These are phyloP conservation scores for Neurospora sp. DNA, from an alignment of 495 filamentous ascomycete species.

Conservation along the genomic window DNA sequence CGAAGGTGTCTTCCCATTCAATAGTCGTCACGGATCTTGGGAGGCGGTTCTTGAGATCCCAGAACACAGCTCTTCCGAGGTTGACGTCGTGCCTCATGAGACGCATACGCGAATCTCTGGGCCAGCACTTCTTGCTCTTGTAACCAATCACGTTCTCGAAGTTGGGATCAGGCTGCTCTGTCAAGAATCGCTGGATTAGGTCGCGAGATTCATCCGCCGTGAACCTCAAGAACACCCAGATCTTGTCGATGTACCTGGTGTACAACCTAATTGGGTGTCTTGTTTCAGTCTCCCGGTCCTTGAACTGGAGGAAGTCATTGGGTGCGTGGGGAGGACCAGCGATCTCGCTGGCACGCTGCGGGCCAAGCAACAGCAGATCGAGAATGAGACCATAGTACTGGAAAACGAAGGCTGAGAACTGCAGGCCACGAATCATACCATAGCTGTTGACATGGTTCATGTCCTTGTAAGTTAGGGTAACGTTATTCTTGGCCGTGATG, in stretches of 20 bases:
- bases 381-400: constrained; percentile 97
- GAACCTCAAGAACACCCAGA: constrained; percentile 97
- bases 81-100: constrained; percentile 99
- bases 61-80: constrained; percentile 94
- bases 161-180: constrained; percentile 96
- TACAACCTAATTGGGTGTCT: constrained; percentile 94
- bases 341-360: constrained; percentile 93
- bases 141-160: constrained; percentile 99
- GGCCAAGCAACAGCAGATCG: constrained; percentile 82
- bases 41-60: constrained; percentile 96
- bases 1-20: constrained; percentile 98
- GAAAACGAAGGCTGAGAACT: constrained; percentile 98
- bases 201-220: constrained; percentile 88
- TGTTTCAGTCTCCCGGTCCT: constrained; percentile 80
- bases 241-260: constrained; percentile 94
- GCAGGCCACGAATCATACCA: constrained; percentile 92
- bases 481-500: constrained; percentile 99
- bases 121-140: constrained; percentile 99
- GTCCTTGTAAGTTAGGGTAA: constrained; percentile 98
- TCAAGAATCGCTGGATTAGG: constrained; percentile 94
- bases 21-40: constrained; percentile 93
- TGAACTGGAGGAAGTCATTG: constrained; percentile 97
- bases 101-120: constrained; percentile 92
- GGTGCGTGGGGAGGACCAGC: constrained; percentile 92
- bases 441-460: constrained; percentile 99